Evolutionary conservation across 2,329 filamentous ascomycete genomes (phyloP).

Genomic region (Pezicula rhizophila): DNA sequence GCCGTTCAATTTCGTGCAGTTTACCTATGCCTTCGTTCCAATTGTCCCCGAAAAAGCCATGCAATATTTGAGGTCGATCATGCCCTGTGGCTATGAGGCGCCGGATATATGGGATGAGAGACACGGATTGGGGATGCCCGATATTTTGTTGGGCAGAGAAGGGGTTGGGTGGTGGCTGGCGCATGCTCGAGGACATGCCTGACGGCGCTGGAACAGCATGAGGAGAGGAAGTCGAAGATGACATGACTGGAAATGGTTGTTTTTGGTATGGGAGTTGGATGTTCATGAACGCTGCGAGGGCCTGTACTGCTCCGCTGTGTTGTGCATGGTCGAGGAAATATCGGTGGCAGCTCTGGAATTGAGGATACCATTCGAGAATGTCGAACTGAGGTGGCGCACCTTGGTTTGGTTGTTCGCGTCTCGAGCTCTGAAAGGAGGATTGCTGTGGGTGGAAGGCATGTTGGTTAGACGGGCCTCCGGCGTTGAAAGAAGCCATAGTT

Average conservation of each 20-base stretch:
- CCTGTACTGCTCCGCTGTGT: constrained; percentile 75
- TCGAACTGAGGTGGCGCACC: constrained; percentile 44
- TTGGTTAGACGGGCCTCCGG: no score
- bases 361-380: constrained; percentile 88
- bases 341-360: constrained; percentile 80
- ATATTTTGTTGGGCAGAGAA: constrained; percentile 20
- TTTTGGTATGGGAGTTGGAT: constrained; percentile 86
- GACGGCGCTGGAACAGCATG: constrained; percentile 27
- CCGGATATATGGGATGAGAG: constrained; percentile 81
- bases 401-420: no score
- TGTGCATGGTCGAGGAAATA: constrained; percentile 93
- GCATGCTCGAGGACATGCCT: constrained; percentile 10
- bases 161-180: constrained; percentile 15
- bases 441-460: no score
- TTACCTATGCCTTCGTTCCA: constrained; percentile 76
- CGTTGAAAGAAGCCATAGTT: no score
- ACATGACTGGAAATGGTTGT: constrained; percentile 37
- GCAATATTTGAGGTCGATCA: constrained; percentile 78
- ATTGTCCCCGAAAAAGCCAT: constrained; percentile 95
- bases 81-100: constrained; percentile 88
- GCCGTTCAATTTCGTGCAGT: constrained; percentile 80
- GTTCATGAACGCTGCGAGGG: constrained; percentile 84
- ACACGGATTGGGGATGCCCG: constrained; percentile 38
- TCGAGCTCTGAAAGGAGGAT: no score
- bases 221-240: constrained; percentile 31